Base-by-base conservation (phyloP, 305 asterid species). In the Fraxinus platypoda region DNA sequence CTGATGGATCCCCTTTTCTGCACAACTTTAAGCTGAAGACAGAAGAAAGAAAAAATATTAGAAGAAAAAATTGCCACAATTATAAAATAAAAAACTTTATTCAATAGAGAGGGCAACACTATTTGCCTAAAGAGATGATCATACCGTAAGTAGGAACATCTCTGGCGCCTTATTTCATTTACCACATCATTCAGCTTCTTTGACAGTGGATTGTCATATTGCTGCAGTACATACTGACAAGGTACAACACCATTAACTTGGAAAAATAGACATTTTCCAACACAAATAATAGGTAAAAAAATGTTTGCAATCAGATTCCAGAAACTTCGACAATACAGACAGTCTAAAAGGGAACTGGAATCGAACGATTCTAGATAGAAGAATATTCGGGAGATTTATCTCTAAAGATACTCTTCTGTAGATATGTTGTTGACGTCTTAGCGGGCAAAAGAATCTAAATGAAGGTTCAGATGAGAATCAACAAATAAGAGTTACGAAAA, bases 111-210 rank as follows among this genome's bases (percentile, higher is more conserved):
- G 35, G 15, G 74, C 79, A 71, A 78, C 54, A 77, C 30, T 57
- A 57, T 57, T 57, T 57, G 62, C 28, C 68, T 21, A 21, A 57
- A 57, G 7, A 37, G 35, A 66, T 43, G 4, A 64, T 38, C 86
- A 19, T 92, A 94, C 98, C 98, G 97, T 62, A 95, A 94, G 88
- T 94, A 94, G 86, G 93, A 92, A 87, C 95, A 88, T 80, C 98
- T 86, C 79, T 90, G 93, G 83, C 97, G 91, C 90, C 98, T 89
- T 73, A 93, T 89, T 79, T 94, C 98, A 86, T 94, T 94, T 84
- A 94, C 87, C 75, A 91, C 85, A 75, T 91, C 92, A 64, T 94
- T 91, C 82, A 94, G 90, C 90, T 92, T 93, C 91, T 89, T 93
- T 70, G 98, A 94, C 89, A 91, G 77, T 3, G 90, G 88, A 87